Evolutionary conservation across 257 asterid genomes (phyloP).

Genomic region (Vinca minor): DNA sequence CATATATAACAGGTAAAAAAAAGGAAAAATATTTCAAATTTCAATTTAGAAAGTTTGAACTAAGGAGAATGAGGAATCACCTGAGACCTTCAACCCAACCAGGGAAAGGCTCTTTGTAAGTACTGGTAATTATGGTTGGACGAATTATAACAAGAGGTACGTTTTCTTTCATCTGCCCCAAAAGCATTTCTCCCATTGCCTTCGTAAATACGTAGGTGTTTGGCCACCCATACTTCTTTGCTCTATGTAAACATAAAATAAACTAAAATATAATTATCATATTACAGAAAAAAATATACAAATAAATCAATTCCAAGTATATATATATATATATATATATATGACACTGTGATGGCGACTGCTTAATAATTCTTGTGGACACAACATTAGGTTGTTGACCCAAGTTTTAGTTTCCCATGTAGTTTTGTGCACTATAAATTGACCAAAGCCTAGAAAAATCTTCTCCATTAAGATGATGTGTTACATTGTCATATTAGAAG

Average conservation of each 20-base stretch:
- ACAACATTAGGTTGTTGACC: slow-evolving; percentile 1
- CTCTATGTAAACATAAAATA: slow-evolving; percentile 10
- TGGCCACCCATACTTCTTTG: no score
- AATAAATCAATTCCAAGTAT: neutral
- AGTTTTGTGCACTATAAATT: no score
- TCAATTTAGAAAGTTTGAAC: no score
- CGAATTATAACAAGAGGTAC: slow-evolving; percentile 53
- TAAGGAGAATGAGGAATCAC: slow-evolving; percentile 16
- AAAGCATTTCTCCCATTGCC: slow-evolving; percentile 78
- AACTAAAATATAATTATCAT: neutral
- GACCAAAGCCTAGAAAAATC: no score
- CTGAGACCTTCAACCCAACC: slow-evolving; percentile 91
- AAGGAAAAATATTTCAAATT: no score
- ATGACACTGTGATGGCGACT: neutral
- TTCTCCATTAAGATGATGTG: no score
- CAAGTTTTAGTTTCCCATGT: neutral
- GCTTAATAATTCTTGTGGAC: neutral
- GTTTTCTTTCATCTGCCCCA: slow-evolving; percentile 33
- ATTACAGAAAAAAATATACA: neutral
- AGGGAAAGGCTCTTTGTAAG: slow-evolving; percentile 67
- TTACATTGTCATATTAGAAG: no score
- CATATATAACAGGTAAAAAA: no score
- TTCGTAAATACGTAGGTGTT: slow-evolving; percentile 74
- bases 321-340: no score
- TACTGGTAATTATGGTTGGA: slow-evolving; percentile 68